Evolutionary conservation across 2,329 filamentous ascomycete species (phyloP).

Genomic region (Orbilia oligospora): DNA sequence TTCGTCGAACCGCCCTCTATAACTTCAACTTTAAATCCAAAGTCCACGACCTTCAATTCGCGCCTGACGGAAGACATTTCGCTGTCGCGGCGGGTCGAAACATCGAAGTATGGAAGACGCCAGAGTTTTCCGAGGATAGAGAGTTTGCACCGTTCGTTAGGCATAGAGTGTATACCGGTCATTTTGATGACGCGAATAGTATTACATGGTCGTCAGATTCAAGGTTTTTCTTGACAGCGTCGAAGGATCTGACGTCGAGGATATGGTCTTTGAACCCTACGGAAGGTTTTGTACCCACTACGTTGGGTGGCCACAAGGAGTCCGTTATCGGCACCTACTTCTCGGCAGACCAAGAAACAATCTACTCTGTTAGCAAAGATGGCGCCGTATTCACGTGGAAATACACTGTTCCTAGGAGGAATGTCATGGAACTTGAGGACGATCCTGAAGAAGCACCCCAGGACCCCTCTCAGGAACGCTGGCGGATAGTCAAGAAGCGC

Average conservation of each 20-base stretch:
- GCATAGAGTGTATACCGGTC: conserved; percentile 86
- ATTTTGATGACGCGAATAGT: conserved; percentile 87
- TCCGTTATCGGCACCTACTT: conserved; percentile 96
- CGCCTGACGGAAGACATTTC: conserved; percentile 91
- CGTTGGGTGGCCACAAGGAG: conserved; percentile 90
- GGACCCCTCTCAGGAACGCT: conserved; percentile 79
- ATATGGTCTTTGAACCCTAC: conserved; percentile 95
- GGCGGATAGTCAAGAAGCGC: conserved; percentile 91
- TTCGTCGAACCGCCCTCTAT: conserved; percentile 86
- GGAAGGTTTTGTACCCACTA: conserved; percentile 89
- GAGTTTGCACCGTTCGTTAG: conserved; percentile 96
- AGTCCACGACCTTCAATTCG: conserved; percentile 87
- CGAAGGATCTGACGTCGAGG: conserved; percentile 90
- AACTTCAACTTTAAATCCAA: conserved; percentile 94
- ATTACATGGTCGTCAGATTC: conserved; percentile 98
- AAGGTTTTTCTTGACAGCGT: conserved; percentile 91
- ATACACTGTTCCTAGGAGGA: conserved; percentile 76
- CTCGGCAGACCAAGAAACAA: conserved; percentile 88
- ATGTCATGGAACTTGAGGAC: conserved; percentile 68
- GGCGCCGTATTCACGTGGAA: conserved; percentile 97
- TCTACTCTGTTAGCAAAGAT: conserved; percentile 94
- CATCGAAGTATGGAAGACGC: conserved; percentile 96
- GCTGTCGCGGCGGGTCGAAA: conserved; percentile 88
- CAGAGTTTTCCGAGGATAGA: conserved; percentile 83
- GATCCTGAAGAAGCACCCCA: conserved; percentile 75